These are phyloP conservation scores for Flaveria bidentis DNA, from an alignment of 129 eudicot genomes.

Conservation along the genomic window DNA sequence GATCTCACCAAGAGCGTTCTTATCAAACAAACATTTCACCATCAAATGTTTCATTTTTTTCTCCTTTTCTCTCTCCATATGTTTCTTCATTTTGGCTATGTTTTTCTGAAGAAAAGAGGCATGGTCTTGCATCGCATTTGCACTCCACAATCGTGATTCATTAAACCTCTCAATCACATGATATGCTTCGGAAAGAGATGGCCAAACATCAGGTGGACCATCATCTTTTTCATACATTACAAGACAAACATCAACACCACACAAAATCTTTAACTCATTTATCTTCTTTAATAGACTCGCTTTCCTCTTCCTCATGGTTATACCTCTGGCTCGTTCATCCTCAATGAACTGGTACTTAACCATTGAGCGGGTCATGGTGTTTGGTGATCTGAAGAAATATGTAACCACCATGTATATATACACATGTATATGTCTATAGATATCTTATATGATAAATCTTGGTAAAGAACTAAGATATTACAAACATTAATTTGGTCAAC, in stretches of 20 bases:
- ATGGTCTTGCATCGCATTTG: conserved; percentile 13
- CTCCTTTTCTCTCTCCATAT: conserved; percentile 17
- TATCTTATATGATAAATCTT: background rate
- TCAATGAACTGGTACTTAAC: conserved; percentile 26
- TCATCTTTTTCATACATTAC: conserved; percentile 29
- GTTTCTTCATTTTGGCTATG: conserved; percentile 21
- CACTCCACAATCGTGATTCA: background rate
- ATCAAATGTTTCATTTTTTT: conserved; percentile 2
- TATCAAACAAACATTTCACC: conserved; percentile 20
- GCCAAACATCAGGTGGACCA: conserved; percentile 24
- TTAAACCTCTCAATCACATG: conserved; percentile 19
- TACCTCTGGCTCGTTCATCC: conserved; percentile 12
- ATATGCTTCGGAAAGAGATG: conserved; percentile 20
- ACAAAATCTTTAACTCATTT: conserved; percentile 20
- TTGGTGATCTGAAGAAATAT: conserved; percentile 3
- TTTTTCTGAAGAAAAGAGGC: conserved; percentile 4
- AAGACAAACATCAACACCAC: conserved; percentile 33
- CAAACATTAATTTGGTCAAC: conserved; percentile 22
- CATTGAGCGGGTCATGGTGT: conserved; percentile 33
- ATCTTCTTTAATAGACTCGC: conserved; percentile 20
- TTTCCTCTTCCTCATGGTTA: conserved; percentile 24
- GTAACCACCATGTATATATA: background rate
- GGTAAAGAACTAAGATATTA: background rate
- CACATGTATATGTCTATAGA: conserved; percentile 15
- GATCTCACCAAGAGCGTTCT: background rate